phyloP scores from a whole-genome alignment of 2,329 filamentous ascomycete species.

The Teratosphaeria nubilosa region DNA sequence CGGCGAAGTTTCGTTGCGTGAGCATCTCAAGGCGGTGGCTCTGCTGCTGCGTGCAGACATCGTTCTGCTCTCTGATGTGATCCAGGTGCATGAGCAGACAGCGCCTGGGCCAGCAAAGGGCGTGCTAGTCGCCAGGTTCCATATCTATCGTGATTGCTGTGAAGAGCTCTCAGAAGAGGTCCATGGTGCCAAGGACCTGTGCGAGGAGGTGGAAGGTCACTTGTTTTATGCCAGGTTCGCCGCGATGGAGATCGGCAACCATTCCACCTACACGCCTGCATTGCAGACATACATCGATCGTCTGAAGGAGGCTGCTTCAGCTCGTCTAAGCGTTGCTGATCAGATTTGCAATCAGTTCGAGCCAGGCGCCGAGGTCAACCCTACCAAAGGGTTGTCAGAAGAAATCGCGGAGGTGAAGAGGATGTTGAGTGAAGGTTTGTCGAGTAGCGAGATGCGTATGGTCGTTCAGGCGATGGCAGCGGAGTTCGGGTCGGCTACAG shows the following conservation, averaged over 20 bases:
- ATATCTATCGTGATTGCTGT: slow-evolving; percentile 20
- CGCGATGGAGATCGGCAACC: slow-evolving; percentile 29
- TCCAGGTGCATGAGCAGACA: slow-evolving; percentile 15
- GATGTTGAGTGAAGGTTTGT: slow-evolving; percentile 41
- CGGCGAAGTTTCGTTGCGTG: slow-evolving; percentile 18
- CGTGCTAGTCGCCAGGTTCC: neutral
- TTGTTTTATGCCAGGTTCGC: slow-evolving; percentile 42
- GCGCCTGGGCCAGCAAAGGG: neutral
- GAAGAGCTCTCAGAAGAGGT: slow-evolving; percentile 32
- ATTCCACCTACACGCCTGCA: neutral
- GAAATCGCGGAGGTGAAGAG: slow-evolving; percentile 37
- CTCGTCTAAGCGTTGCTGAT: slow-evolving; percentile 19
- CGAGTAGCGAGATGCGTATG: slow-evolving; percentile 35
- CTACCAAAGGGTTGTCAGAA: slow-evolving; percentile 13
- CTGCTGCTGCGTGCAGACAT: slow-evolving; percentile 43
- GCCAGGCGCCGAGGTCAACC: neutral
- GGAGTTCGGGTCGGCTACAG: slow-evolving; percentile 23
- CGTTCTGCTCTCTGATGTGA: slow-evolving; percentile 36
- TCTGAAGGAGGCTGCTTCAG: slow-evolving; percentile 11
- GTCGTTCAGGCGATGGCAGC: neutral
- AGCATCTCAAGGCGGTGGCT: slow-evolving; percentile 32
- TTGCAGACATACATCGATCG: neutral
- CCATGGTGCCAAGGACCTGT: slow-evolving; percentile 23
- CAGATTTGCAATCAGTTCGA: slow-evolving; percentile 13
- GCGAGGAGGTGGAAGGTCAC: slow-evolving; percentile 41